Base-by-base conservation (phyloP, 257 asterid genomes). In the Leonotis leonurus region DNA sequence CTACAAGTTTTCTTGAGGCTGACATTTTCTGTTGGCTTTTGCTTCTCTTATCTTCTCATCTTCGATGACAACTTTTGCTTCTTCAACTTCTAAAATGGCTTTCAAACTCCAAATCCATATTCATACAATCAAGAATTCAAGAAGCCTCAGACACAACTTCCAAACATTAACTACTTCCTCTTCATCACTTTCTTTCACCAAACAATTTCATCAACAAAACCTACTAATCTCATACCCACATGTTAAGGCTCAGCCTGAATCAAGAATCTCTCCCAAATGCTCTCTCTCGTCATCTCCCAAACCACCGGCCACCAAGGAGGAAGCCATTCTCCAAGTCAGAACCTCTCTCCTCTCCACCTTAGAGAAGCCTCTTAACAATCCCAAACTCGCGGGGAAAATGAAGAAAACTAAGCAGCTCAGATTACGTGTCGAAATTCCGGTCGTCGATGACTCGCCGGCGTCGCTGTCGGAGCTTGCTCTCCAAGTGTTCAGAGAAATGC, bases 351-450 rank as follows among this genome's bases (percentile, higher is more conserved):
- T 70, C 6, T 78, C 87, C 75, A 64, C 90, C 56, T 72, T 91
- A 41, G 87, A 78, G 59, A 89, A 85, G 72, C 97, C 93, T 44
- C 89, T 88, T 62, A 86, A 84, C 92, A 84, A 80, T 69, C 90
- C 93, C 5, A 92, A 75, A 61, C 89, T 86, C 37, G 65, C 94
- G 17, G 90, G 89, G 14, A 89, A 83, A 75, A 51, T 92, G 70
- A 89, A 84, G 96, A 89, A 81, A 70, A 40, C 77, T 11, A 89
- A 89, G 79, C 99, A 89, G 74, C 90, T 96, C 21, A 83, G 87
- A 41, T 82, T 88, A 12, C 87, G 87, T 11, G 89, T 92, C 4
- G 96, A 86, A 53, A 83, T 92, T 46, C 96, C 96, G 10, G 83
- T 92, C 50, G 35, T 76, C 2, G 97, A 92, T 22, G 99, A 92